Evolutionary conservation across 1,284 basidiomycete species (phyloP), one percentile per base, ranked within the genome.

Genomic region (Rhodotorula sp.): DNA sequence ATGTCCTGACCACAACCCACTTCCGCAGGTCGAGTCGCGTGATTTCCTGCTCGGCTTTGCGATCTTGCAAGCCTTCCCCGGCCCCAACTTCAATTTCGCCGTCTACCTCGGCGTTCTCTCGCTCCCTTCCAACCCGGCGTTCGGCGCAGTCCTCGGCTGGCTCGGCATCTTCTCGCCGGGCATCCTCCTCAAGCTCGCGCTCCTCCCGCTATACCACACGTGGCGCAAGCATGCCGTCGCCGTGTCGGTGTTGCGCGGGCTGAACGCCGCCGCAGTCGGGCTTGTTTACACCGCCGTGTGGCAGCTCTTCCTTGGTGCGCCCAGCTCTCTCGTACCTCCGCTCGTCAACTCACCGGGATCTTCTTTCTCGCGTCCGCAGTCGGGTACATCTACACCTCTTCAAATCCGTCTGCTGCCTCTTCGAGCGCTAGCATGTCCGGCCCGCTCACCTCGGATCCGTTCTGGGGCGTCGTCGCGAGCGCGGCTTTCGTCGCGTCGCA

Each of bases 21-120:
- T 0, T 73, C 78, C 13, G 67, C 69, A 3, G 77, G 74, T 86
- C 44, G 81, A 82, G 9, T 81, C 84, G 41, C 83, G 86, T 48
- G 86, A 88, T 79, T 88, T 88, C 76, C 80, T 88, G 17, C 82
- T 88, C 56, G 85, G 87, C 16, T 84, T 88, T 52, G 86, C 87
- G 17, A 84, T 88, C 70, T 76, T 83, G n/a, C 81, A 77, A 74
- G 80, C 80, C 3, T 77, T 80, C 53, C 80, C 80, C 8, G 73
- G 87, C 3, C 87, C 87, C 19, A 86, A 87, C 78, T 88, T 88
- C 80, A 86, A 86, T 78, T 88, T 84, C 77, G 85, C 87, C 7
- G 84, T 85, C 27, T 87, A 85, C 74, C 83, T 88, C 46, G 87
- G 87, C 27, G 83, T 85, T 10, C 82, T 88, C 50, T 80, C 82